These are phyloP conservation scores for Exophiala oligosperma DNA, from an alignment of 2,329 filamentous ascomycete species.

Conservation along the genomic window DNA sequence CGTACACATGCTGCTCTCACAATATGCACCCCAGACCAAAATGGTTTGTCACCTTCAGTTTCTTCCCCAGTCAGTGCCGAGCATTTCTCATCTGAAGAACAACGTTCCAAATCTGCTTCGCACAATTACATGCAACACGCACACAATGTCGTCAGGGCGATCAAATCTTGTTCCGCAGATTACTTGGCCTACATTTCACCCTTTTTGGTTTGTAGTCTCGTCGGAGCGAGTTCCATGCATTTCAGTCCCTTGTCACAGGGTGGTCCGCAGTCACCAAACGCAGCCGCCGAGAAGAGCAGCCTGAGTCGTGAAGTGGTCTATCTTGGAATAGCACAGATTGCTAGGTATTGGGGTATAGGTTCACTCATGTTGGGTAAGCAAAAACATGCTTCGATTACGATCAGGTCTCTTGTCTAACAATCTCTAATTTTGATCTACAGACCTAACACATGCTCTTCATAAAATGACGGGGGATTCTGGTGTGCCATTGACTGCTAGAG, in stretches of 20 bases:
- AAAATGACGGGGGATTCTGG: conserved; percentile 1
- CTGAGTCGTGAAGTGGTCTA: background rate
- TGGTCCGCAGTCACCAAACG: background rate
- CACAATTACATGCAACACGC: conserved; percentile 1
- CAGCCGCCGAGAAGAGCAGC: background rate
- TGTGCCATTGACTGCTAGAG: background rate
- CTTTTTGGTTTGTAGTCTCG: conserved; percentile 3
- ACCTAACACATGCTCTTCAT: conserved; percentile 1
- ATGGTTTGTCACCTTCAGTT: background rate
- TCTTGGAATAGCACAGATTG: conserved; percentile 1
- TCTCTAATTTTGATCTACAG: background rate
- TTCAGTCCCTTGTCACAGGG: background rate
- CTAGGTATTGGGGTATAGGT: conserved; percentile 4
- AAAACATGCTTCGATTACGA: too few species aligned
- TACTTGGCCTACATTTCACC: conserved; percentile 4
- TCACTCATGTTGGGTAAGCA: conserved; percentile 1
- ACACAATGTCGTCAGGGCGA: conserved; percentile 1
- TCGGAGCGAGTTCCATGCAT: conserved; percentile 3
- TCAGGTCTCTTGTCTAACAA: background rate
- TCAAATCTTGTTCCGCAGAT: conserved; percentile 1
- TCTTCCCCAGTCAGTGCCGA: background rate
- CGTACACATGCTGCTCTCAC: background rate
- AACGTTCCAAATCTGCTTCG: background rate
- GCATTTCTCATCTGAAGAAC: background rate
- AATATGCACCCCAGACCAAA: background rate